Evolutionary conservation across 73 alveolate species (phyloP).

Genomic region (Blepharisma japonicum): DNA sequence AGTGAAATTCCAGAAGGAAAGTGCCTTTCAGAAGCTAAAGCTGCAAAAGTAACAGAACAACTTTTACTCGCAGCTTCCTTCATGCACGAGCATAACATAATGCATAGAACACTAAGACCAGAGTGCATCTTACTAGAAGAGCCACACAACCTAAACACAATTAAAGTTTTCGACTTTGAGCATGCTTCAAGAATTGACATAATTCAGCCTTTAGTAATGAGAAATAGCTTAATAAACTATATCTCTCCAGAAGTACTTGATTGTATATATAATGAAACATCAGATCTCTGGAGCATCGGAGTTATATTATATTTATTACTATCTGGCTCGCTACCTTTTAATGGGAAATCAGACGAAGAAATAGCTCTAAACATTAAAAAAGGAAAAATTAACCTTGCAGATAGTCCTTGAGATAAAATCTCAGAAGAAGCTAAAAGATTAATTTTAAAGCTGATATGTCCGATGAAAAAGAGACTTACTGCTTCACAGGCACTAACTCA

Average conservation of each 20-base stretch:
- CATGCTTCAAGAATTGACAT: slow-evolving; percentile 25
- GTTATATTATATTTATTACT: slow-evolving; percentile 8
- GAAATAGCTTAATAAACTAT: slow-evolving; percentile 19
- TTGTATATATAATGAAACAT: not conserved
- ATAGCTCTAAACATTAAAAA: not conserved
- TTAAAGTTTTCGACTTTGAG: slow-evolving; percentile 25
- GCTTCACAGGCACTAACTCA: slow-evolving; percentile 56
- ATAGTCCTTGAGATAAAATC: not conserved
- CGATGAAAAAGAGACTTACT: slow-evolving; percentile 42
- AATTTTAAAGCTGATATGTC: slow-evolving; percentile 24
- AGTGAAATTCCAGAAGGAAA: slow-evolving; percentile 39
- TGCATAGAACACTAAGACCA: slow-evolving; percentile 18
- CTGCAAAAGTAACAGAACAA: not conserved
- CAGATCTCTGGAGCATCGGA: slow-evolving; percentile 31
- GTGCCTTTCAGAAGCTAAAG: slow-evolving; percentile 35
- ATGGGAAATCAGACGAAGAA: not conserved
- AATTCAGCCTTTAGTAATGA: not conserved
- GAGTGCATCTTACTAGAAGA: slow-evolving; percentile 10
- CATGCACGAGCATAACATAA: not conserved
- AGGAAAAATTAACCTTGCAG: not conserved
- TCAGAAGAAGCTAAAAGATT: slow-evolving; percentile 11
- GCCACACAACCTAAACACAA: not conserved
- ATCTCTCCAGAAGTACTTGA: slow-evolving; percentile 20
- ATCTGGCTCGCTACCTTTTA: slow-evolving; percentile 18
- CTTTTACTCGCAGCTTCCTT: not conserved